A percentile compares a stretch with the other conserved stretches of the same genome.
phyloP scores from a whole-genome alignment of 768 basidiomycete genomes.

The Ramaria sp. region DNA sequence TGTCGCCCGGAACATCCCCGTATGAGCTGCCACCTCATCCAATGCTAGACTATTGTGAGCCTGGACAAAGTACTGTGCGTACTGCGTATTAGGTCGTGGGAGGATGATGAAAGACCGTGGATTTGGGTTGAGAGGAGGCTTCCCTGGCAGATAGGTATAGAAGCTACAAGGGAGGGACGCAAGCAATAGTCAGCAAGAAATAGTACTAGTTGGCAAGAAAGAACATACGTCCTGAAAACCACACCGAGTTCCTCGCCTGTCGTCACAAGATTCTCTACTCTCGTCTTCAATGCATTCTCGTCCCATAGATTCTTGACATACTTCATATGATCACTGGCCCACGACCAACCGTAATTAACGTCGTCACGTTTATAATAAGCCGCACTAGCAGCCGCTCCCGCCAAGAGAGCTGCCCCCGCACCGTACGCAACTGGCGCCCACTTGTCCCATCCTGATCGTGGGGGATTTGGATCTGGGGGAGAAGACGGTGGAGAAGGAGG shows the following conservation, averaged over 20 bases:
- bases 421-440: slow-evolving; percentile 66
- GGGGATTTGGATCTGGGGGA: slow-evolving; percentile 8
- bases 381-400: slow-evolving; percentile 75
- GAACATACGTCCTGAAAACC: slow-evolving; percentile 58
- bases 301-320: slow-evolving; percentile 86
- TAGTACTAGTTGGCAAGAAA: background rate
- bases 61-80: slow-evolving; percentile 46
- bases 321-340: slow-evolving; percentile 82
- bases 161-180: slow-evolving; percentile 36
- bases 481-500: background rate
- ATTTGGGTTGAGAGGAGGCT: slow-evolving; percentile 41
- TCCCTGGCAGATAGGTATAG: slow-evolving; percentile 67
- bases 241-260: slow-evolving; percentile 54
- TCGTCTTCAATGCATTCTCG: slow-evolving; percentile 42
- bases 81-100: slow-evolving; percentile 39
- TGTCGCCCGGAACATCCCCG: slow-evolving; percentile 72
- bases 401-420: slow-evolving; percentile 62
- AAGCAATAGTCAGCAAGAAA: background rate
- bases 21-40: slow-evolving; percentile 81
- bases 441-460: slow-evolving; percentile 36
- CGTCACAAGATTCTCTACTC: slow-evolving; percentile 52
- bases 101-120: slow-evolving; percentile 72
- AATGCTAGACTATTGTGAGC: slow-evolving; percentile 53
- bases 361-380: slow-evolving; percentile 78
- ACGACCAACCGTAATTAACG: slow-evolving; percentile 54